Conservation (phyloP, 305 asterid genomes). For the Euphrasia arctica region DNA sequence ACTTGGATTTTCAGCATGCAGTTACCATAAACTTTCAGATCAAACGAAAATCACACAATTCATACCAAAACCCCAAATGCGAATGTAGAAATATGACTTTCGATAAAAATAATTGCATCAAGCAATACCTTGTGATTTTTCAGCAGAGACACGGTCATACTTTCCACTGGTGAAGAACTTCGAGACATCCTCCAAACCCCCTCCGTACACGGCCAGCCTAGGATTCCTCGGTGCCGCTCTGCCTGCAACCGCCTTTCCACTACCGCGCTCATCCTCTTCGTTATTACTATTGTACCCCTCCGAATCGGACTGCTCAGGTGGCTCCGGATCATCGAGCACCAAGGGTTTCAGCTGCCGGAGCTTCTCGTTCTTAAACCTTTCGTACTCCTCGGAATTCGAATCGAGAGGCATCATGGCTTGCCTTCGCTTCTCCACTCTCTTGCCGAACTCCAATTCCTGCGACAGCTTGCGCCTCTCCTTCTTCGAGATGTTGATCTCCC, state of each 20-base stretch:
- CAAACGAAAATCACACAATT: not conserved
- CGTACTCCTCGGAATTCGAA: slow-evolving; percentile 38
- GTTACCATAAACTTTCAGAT: not conserved
- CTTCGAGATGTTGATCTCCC: slow-evolving; percentile 70
- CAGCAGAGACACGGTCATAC: slow-evolving; percentile 45
- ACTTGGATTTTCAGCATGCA: not conserved
- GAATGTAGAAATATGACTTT: no score
- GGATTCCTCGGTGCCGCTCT: slow-evolving; percentile 85
- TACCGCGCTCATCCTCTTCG: slow-evolving; percentile 21
- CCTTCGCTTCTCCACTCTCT: slow-evolving; percentile 57
- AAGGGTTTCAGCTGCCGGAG: slow-evolving; percentile 64
- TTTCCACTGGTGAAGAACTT: slow-evolving; percentile 56
- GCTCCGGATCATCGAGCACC: slow-evolving; percentile 63
- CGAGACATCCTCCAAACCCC: slow-evolving; percentile 77
- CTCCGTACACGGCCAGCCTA: slow-evolving; percentile 78
- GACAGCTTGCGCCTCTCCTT: slow-evolving; percentile 75
- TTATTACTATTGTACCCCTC: slow-evolving; percentile 19
- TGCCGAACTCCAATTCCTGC: slow-evolving; percentile 62
- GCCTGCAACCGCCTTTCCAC: slow-evolving; percentile 30
- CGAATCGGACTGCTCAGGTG: slow-evolving; percentile 19
- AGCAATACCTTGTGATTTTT: slow-evolving; percentile 51
- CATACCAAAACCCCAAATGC: not conserved
- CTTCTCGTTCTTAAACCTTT: slow-evolving; percentile 50
- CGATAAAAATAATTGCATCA: not conserved
- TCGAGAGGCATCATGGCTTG: slow-evolving; percentile 50